Evolutionary conservation across 140 eudicot genomes (phyloP).

Genomic region (Anethum foeniculum): DNA sequence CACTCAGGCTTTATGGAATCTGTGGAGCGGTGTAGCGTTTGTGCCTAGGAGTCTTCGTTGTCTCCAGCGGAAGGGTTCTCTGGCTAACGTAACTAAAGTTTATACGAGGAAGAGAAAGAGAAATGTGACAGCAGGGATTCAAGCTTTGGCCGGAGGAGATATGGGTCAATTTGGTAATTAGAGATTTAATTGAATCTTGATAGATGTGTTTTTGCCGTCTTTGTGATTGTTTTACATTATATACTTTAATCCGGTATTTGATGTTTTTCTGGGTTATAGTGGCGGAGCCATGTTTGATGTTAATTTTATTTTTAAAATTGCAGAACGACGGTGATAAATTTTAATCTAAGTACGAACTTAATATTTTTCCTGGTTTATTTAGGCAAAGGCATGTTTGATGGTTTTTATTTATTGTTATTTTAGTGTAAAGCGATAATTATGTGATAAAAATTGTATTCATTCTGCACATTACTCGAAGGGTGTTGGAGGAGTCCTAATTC

Average conservation of each 20-base stretch:
- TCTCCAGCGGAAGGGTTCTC: constrained; percentile 12
- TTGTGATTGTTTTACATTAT: too few species aligned
- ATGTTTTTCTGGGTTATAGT: constrained; percentile 1
- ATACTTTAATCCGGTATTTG: not conserved
- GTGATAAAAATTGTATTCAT: not conserved
- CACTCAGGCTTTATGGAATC: constrained; percentile 24
- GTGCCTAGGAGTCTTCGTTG: constrained; percentile 18
- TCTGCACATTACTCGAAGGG: too few species aligned
- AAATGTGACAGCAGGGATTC: constrained; percentile 14
- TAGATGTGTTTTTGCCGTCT: not conserved
- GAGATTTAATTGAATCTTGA: not conserved
- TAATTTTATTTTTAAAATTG: not conserved
- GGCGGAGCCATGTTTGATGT: not conserved
- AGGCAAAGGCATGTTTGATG: not conserved
- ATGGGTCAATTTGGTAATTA: constrained; percentile 25
- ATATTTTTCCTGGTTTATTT: constrained; percentile 6
- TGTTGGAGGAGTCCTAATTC: too few species aligned
- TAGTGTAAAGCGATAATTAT: too few species aligned
- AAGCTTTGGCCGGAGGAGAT: constrained; percentile 9
- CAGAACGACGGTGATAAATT: not conserved
- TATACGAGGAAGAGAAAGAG: constrained; percentile 48
- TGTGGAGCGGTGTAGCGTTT: constrained; percentile 17
- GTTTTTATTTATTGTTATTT: not conserved
- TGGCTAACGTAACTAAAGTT: constrained; percentile 19
- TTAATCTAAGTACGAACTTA: not conserved